Evolutionary conservation across 495 filamentous ascomycete genomes (phyloP).

Genomic region (Daldinia vernicosa): DNA sequence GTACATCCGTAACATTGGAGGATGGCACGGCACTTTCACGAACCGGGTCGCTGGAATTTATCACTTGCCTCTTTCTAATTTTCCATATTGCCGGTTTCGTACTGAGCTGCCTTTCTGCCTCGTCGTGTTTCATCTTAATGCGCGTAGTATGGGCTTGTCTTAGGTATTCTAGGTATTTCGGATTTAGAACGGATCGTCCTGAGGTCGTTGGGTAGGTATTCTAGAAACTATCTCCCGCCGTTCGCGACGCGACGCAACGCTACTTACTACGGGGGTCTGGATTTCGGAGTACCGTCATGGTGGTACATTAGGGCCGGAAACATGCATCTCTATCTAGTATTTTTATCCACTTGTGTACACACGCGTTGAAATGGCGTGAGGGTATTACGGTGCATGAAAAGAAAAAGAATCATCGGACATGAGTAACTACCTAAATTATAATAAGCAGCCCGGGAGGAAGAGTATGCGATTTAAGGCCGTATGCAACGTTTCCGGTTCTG

Average conservation of each 20-base stretch:
- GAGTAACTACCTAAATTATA: not conserved
- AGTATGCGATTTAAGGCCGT: not conserved
- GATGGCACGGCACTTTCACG: not conserved
- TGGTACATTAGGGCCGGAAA: not conserved
- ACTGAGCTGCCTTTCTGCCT: not conserved
- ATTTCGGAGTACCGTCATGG: not conserved
- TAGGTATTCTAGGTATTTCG: not conserved
- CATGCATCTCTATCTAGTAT: not conserved
- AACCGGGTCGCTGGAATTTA: slow-evolving; percentile 22
- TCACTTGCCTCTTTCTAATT: not conserved
- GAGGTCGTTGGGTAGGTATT: not conserved
- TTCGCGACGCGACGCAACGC: not conserved
- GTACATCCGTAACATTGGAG: slow-evolving; percentile 19
- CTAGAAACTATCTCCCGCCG: not conserved
- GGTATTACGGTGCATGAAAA: not conserved
- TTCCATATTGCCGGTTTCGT: not conserved
- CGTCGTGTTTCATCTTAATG: not conserved
- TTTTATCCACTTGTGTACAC: slow-evolving; percentile 12
- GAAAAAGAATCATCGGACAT: not conserved
- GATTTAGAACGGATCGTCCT: not conserved
- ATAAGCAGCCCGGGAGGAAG: not conserved
- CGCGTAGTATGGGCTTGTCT: not conserved
- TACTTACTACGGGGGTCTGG: not conserved
- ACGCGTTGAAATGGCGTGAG: slow-evolving; percentile 7
- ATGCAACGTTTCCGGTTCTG: not conserved